Percentiles rank a stretch among this genome's conserved stretches.
These are phyloP conservation scores for Ophiostoma pallidulum DNA, from an alignment of 2,329 filamentous ascomycete species.

Conservation along the genomic window DNA sequence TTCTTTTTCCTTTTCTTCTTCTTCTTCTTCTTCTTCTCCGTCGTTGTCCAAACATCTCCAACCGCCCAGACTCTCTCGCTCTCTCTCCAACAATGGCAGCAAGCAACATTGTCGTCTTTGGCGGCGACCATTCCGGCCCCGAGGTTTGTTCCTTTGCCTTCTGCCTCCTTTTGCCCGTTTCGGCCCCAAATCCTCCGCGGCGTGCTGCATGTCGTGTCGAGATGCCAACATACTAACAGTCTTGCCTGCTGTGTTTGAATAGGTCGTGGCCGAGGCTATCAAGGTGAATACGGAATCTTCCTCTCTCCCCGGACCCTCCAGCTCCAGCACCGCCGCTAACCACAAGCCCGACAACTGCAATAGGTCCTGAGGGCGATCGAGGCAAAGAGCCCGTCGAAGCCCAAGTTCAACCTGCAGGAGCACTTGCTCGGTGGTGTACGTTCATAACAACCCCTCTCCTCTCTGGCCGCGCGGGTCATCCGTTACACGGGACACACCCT, in stretches of 20 bases:
- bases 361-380: conserved; percentile 75
- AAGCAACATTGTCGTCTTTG: conserved; percentile 73
- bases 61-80: too few relatives aligned
- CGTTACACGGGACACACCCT: too few relatives aligned
- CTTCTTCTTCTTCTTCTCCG: background rate
- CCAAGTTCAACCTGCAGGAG: conserved; percentile 80
- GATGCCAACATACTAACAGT: conserved; percentile 1
- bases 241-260: conserved; percentile 2
- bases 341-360: background rate
- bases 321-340: too few relatives aligned
- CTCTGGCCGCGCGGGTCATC: conserved; percentile 13
- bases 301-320: too few relatives aligned
- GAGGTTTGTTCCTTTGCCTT: conserved; percentile 52
- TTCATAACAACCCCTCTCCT: conserved; percentile 24
- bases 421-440: conserved; percentile 87
- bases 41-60: too few relatives aligned
- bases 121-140: conserved; percentile 75
- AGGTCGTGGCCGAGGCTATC: conserved; percentile 76
- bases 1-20: background rate
- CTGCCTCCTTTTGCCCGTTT: too few relatives aligned
- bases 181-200: too few relatives aligned
- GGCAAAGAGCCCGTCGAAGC: conserved; percentile 55
- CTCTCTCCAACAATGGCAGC: conserved; percentile 46
- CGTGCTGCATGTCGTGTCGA: background rate
- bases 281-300: too few relatives aligned